These are phyloP conservation scores for Lasiodiplodia hormozganensis DNA, from an alignment of 2,329 filamentous ascomycete genomes.

Conservation along the genomic window DNA sequence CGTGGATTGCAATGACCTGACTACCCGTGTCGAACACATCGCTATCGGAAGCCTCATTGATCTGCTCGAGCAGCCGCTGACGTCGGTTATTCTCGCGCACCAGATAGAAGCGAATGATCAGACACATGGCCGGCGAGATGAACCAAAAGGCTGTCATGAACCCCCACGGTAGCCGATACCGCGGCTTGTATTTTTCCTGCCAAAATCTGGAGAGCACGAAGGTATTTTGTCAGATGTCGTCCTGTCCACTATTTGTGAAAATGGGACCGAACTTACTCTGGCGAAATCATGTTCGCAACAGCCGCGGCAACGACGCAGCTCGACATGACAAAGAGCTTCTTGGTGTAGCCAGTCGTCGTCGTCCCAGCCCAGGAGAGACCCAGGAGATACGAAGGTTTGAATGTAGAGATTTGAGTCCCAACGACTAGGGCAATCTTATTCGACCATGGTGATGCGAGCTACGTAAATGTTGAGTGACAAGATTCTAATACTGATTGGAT, in stretches of 20 bases:
- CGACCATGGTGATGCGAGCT: conserved; percentile 6
- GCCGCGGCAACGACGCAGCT: conserved; percentile 7
- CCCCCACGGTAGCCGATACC: not conserved
- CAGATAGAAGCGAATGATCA: conserved; percentile 1
- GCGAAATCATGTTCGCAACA: conserved; percentile 9
- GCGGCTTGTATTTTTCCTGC: conserved; percentile 7
- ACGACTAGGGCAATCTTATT: conserved; percentile 12
- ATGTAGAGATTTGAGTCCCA: conserved; percentile 6
- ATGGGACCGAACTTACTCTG: not conserved
- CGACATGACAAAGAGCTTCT: not conserved
- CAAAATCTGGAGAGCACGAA: not conserved
- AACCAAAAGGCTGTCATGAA: conserved; percentile 12
- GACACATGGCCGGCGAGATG: conserved; percentile 2
- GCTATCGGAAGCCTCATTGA: not conserved
- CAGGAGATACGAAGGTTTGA: conserved; percentile 7
- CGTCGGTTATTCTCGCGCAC: not conserved
- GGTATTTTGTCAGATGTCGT: not conserved
- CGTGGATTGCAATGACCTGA: not conserved
- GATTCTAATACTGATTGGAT: too few species aligned
- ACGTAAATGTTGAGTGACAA: not conserved
- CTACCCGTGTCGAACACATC: not conserved
- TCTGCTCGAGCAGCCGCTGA: not conserved
- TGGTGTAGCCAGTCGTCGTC: conserved; percentile 4
- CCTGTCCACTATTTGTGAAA: not conserved
- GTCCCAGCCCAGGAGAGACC: conserved; percentile 9